Conservation (phyloP, 306 rosid genomes). For the Lotus japonicus region DNA sequence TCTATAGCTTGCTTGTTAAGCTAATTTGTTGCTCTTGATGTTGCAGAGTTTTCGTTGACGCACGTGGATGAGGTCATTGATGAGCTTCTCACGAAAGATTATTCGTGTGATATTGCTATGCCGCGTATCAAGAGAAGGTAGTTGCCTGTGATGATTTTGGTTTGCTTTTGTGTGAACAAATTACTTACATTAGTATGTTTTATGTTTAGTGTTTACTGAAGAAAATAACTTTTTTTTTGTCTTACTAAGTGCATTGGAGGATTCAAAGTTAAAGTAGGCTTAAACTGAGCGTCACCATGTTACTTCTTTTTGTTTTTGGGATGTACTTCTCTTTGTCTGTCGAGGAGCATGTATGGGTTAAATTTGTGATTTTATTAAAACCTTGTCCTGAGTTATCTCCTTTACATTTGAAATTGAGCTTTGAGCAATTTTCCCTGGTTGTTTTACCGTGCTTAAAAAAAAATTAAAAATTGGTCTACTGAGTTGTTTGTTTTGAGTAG, state of each 20-base stretch:
- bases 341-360: neutral
- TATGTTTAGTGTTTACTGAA: neutral
- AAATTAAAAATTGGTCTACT: neutral
- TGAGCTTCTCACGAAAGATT: conserved; percentile 84
- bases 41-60: conserved; percentile 65
- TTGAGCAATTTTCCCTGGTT: neutral
- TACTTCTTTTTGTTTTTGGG: neutral
- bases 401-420: neutral
- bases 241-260: neutral
- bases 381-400: neutral
- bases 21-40: neutral
- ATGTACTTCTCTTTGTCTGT: neutral
- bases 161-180: neutral
- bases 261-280: neutral
- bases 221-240: neutral
- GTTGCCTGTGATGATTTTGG: neutral
- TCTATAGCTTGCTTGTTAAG: neutral
- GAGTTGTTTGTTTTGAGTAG: neutral
- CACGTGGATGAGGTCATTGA: conserved; percentile 98
- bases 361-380: neutral
- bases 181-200: neutral
- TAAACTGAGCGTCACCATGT: neutral
- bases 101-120: conserved; percentile 88
- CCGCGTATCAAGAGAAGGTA: conserved; percentile 88
- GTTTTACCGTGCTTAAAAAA: neutral